Evolutionary conservation across 345 rosid genomes (phyloP).

Genomic region (Cochlearia excelsa): DNA sequence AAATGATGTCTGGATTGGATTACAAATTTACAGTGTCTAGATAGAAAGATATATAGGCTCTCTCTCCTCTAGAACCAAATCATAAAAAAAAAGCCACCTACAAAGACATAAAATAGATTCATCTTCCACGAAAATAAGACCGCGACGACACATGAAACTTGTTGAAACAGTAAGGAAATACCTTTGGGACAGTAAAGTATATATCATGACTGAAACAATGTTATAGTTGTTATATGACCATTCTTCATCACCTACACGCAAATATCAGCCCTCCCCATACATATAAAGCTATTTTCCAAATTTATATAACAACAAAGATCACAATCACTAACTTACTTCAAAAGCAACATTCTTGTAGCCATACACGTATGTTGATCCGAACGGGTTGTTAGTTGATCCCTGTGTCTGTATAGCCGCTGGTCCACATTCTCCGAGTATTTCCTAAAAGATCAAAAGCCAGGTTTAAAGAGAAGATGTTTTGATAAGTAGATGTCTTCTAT

Average conservation of each 20-base stretch:
- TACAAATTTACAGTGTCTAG: no score
- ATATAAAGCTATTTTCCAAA: neutral
- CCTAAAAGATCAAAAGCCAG: slow-evolving; percentile 43
- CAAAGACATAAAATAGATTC: no score
- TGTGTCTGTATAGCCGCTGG: slow-evolving; percentile 98
- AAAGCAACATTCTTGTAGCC: slow-evolving; percentile 92
- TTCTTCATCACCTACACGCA: slow-evolving; percentile 90
- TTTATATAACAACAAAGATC: neutral
- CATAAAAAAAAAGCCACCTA: no score
- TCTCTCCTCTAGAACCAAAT: no score
- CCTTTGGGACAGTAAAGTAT: slow-evolving; percentile 6
- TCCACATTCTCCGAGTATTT: slow-evolving; percentile 92
- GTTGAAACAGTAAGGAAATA: neutral
- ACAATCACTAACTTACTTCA: slow-evolving; percentile 54
- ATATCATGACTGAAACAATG: slow-evolving; percentile 77
- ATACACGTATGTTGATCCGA: slow-evolving; percentile 92
- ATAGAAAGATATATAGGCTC: no score
- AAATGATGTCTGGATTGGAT: no score
- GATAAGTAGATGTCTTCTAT: no score
- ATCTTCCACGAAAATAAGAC: no score
- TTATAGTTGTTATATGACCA: slow-evolving; percentile 79
- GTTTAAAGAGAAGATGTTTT: neutral
- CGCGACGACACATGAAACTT: no score
- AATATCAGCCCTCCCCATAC: slow-evolving; percentile 8
- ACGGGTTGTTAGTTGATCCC: slow-evolving; percentile 91